Base-by-base conservation (phyloP, 2,329 filamentous ascomycete species). In the Lachnellula suecica region DNA sequence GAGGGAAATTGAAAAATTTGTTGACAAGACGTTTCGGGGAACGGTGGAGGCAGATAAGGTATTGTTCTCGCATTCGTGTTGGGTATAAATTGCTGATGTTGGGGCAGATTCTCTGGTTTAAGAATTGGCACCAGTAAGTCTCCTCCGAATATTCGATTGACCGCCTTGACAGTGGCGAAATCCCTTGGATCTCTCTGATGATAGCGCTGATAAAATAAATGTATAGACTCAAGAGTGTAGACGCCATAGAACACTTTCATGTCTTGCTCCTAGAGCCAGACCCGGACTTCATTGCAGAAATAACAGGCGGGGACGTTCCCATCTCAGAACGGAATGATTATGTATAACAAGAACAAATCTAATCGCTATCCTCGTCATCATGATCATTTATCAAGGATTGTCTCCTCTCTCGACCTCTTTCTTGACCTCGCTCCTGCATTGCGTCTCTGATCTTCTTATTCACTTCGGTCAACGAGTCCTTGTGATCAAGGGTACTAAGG, bases 381-480 rank as follows among this genome's bases (percentile, higher is more conserved):
- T 74, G 74, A 17, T 73, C 73, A 25, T 69, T 70, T 31, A 31
- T 31, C 29, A 31, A 31, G 56, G 47, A 68, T 58, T 49, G 67
- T 63, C 57, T 62, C 61, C 49, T 72, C 67, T 63, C 74, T 61
- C 68, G 71, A 65, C 65, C 68, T 64, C 67, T 61, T 77, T 83
- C 74, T 75, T 80, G 60, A 78, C 87, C 86, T n/a, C 89, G 74
- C 69, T 91, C 86, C 61, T 79, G 77, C 89, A 97, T 96, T 4
- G 91, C 91, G 60, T 85, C 88, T 49, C 89, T 81, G 61, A 97
- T 91, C 74, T 88, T 91, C 70, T 83, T 82, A 66, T 83, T 91
- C 2, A 96, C 90, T 70, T 95, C 87, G 50, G 93, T 87, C 56
- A 96, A 83, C 2, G 87, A 84, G 44, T 83, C 87, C 44, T 84